These are phyloP conservation scores for Neurospora cerealis DNA, from an alignment of 495 filamentous ascomycete genomes.

Conservation along the genomic window DNA sequence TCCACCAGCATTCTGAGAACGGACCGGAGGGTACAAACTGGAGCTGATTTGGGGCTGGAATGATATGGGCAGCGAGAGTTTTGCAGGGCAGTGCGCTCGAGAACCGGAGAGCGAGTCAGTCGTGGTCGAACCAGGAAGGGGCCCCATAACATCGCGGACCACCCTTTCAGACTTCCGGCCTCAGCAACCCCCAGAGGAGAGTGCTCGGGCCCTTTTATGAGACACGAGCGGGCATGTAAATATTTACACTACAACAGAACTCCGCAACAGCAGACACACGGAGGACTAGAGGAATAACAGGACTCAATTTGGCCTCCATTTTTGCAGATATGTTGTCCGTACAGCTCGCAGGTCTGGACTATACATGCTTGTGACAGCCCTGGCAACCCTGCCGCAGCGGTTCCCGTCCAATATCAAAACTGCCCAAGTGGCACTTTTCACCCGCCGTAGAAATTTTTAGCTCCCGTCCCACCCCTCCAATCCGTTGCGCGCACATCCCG, in stretches of 20 bases:
- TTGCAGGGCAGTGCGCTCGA: background rate
- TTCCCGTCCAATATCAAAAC: constrained; percentile 8
- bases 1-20: background rate
- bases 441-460: constrained; percentile 36
- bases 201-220: background rate
- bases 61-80: background rate
- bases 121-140: background rate
- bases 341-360: background rate
- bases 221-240: background rate
- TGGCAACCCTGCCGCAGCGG: background rate
- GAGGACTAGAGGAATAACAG: background rate
- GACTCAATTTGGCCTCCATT: background rate
- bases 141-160: background rate
- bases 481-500: background rate
- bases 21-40: background rate
- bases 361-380: background rate
- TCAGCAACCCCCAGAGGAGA: background rate
- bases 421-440: constrained; percentile 10
- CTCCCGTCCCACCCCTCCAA: background rate
- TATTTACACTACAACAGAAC: background rate
- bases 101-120: background rate
- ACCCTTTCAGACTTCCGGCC: background rate
- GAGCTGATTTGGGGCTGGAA: background rate
- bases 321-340: background rate
- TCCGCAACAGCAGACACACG: background rate